Evolutionary conservation across 495 filamentous ascomycete genomes (phyloP), one percentile per base, ranked within the genome.

Genomic region (Hyphodiscus hymeniophilus): DNA sequence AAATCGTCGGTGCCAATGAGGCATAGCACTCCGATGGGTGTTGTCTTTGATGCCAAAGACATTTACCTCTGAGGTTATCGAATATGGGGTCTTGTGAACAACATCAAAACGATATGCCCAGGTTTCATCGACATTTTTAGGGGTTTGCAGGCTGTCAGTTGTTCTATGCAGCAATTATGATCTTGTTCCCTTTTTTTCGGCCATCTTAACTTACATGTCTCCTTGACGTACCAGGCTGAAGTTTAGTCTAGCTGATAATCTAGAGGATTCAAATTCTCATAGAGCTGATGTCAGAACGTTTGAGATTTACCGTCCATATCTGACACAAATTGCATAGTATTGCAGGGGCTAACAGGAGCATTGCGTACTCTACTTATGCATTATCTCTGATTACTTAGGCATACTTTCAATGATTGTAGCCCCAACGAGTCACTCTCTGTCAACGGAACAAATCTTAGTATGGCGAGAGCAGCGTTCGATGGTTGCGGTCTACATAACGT

Each of bases 101-200:
- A 68, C 34, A 12, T 64, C 47, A 23, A 52, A 63, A 1, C 48
- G 42, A 16, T 57, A 56, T 18, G 53, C 57, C 69, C 69, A 72
- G 3, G 62, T 66, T 47, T 69, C 68, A n/a, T 67, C 42, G 5
- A 57, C 61, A 36, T 69, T 70, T 2, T 64, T 55, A 11, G 57
- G 44, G n/a, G n/a, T n/a, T n/a, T n/a, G n/a, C n/a, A n/a, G n/a
- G n/a, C n/a, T n/a, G n/a, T n/a, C n/a, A n/a, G n/a, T n/a, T n/a
- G n/a, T n/a, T n/a, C n/a, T n/a, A n/a, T n/a, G n/a, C n/a, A n/a
- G n/a, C n/a, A n/a, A n/a, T n/a, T n/a, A n/a, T n/a, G n/a, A n/a
- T n/a, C n/a, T n/a, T n/a, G n/a, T n/a, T n/a, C n/a, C n/a, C n/a
- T n/a, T n/a, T n/a, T n/a, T n/a, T n/a, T n/a, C n/a, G n/a, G n/a